Evolutionary conservation across 441 rosid species (phyloP), one percentile per base, ranked within the genome.

Genomic region (Syzygium syzygioides): DNA sequence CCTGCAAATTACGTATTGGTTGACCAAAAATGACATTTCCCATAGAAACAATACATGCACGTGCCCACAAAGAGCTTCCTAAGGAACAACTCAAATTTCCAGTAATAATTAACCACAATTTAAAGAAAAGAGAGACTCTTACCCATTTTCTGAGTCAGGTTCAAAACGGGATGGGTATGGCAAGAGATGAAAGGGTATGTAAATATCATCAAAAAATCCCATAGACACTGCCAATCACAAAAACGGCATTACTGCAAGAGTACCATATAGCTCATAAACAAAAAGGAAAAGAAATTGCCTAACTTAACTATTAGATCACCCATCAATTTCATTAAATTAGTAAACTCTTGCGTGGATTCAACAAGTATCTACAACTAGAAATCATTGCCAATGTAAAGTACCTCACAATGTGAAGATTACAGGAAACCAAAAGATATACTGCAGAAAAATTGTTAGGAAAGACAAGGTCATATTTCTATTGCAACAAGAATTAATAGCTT

Each of bases 171-270:
- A 91, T 79, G 96, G 96, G 55, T n/a, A 79, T 28, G 95, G 98
- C 90, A 98, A 87, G 90, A 89, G 93, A 92, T 95, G 95, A 48
- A 66, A 87, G 76, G 98, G 97, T 60, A 98, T 79, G 89, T 92
- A 92, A 85, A 98, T 94, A 90, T 98, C 99, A 68, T 98, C 96
- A 92, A 98, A 98, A 92, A 98, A 98, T 91, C 99, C 98, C 90
- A 98, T 95, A 28, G 99, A 94, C 92, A 97, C 99, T 98, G 98
- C 91, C 91, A 91, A 87, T 62, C 60, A 89, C 52, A 86, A 76
- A 88, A 64, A 23, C 64, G 52, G 83, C 83, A 76, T 34, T 85
- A 37, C 80, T 71, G 48, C 50, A 41, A 76, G 83, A 23, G 18
- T 41, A 41, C 12, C 83, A 23, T 76, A 76, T 41, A 41, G 5